A percentile compares a stretch with the other conserved stretches of the same genome.
Evolutionary conservation across 2,329 filamentous ascomycete genomes (phyloP).

Genomic region (Monilinia fructicola): DNA sequence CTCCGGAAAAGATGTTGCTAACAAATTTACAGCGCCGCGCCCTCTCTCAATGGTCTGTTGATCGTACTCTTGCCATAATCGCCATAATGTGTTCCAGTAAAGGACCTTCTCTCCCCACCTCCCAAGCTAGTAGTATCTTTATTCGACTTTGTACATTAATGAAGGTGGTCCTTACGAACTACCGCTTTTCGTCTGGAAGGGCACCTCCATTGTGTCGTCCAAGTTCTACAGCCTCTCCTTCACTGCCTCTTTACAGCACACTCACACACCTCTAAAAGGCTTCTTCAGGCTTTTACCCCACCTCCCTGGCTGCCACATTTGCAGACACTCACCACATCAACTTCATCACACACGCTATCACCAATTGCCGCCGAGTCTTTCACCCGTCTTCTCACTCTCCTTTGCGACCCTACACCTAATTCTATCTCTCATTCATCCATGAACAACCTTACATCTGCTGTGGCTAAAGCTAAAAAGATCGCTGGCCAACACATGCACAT

Average conservation of each 20-base stretch:
- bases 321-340: conserved; percentile 35
- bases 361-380: conserved; percentile 48
- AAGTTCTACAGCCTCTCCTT: conserved; percentile 57
- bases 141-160: conserved; percentile 50
- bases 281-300: conserved; percentile 33
- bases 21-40: conserved; percentile 30
- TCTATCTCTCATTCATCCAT: conserved; percentile 49
- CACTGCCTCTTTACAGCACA: conserved; percentile 50
- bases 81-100: conserved; percentile 38
- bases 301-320: conserved; percentile 42
- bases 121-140: conserved; percentile 35
- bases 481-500: conserved; percentile 63
- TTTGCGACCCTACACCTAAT: conserved; percentile 59
- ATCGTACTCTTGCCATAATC: conserved; percentile 39
- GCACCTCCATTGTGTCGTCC: conserved; percentile 59
- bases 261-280: conserved; percentile 32
- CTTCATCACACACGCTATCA: conserved; percentile 41
- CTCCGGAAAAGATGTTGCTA: conserved; percentile 11
- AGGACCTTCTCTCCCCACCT: conserved; percentile 31
- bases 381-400: conserved; percentile 50
- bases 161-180: conserved; percentile 57
- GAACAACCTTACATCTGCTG: conserved; percentile 57
- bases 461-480: conserved; percentile 59
- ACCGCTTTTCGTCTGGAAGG: conserved; percentile 61
- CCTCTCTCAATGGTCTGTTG: conserved; percentile 41